Evolutionary conservation across 768 basidiomycete species (phyloP).

Genomic region (Lactifluus hygrophoroides): DNA sequence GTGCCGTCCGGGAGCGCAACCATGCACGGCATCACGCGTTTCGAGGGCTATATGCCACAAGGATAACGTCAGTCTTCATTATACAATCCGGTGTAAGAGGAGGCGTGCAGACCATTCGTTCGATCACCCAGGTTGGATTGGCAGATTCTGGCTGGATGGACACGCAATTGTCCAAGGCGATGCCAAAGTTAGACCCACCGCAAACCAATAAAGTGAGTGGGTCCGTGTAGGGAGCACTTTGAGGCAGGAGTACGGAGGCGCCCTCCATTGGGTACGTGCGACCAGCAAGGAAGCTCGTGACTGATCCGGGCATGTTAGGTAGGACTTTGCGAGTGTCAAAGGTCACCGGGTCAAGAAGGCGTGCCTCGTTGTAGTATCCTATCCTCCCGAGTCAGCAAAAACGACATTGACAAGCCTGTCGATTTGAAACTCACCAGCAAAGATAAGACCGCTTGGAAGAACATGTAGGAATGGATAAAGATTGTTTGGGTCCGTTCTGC

Average conservation of each 20-base stretch:
- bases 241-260: slow-evolving; percentile 59
- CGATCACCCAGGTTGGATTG: slow-evolving; percentile 59
- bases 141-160: slow-evolving; percentile 53
- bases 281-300: slow-evolving; percentile 62
- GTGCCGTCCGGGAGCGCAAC: slow-evolving; percentile 68
- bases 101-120: slow-evolving; percentile 58
- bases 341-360: slow-evolving; percentile 57
- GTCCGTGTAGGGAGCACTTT: slow-evolving; percentile 63
- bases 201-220: slow-evolving; percentile 64
- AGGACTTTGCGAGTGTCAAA: slow-evolving; percentile 51
- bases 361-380: slow-evolving; percentile 79
- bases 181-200: slow-evolving; percentile 60
- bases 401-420: neutral
- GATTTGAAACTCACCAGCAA: slow-evolving; percentile 45
- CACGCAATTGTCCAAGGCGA: slow-evolving; percentile 62
- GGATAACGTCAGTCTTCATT: neutral
- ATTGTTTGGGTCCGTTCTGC: slow-evolving; percentile 69
- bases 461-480: slow-evolving; percentile 71
- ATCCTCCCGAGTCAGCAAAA: neutral
- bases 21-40: slow-evolving; percentile 71
- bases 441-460: slow-evolving; percentile 60
- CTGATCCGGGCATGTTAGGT: slow-evolving; percentile 69
- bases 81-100: slow-evolving; percentile 32
- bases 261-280: slow-evolving; percentile 76
- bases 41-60: slow-evolving; percentile 45